A percentile compares a stretch with the other conserved stretches of the same genome.
Conservation (phyloP, 140 eudicot genomes). For the Stevia rebaudiana region DNA sequence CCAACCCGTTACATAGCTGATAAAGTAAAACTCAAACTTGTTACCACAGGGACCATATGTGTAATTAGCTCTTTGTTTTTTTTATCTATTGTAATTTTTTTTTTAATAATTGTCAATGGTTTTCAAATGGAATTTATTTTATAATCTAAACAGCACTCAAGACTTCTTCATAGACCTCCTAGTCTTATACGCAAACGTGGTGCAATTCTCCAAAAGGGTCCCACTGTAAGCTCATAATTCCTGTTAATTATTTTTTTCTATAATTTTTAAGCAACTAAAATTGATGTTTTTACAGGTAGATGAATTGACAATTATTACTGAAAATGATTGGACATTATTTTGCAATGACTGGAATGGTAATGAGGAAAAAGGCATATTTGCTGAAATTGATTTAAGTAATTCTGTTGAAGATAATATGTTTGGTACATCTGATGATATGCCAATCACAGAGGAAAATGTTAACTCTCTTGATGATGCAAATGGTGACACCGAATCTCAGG, state of each 20-base stretch:
- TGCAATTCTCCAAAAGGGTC: conserved; percentile 52
- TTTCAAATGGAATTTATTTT: conserved; percentile 9
- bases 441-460: conserved; percentile 51
- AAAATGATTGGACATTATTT: conserved; percentile 71
- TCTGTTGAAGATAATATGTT: conserved; percentile 26
- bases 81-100: neutral
- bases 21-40: no score
- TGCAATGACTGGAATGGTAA: conserved; percentile 79
- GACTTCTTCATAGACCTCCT: conserved; percentile 84
- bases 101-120: neutral
- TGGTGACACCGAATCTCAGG: conserved; percentile 45
- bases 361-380: conserved; percentile 50
- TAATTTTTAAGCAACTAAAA: neutral
- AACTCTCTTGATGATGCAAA: conserved; percentile 41
- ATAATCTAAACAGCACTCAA: conserved; percentile 49
- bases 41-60: no score
- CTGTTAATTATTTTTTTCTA: neutral
- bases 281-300: conserved; percentile 49
- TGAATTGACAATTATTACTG: conserved; percentile 56
- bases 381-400: conserved; percentile 47
- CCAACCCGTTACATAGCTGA: no score
- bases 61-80: neutral
- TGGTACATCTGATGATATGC: conserved; percentile 43
- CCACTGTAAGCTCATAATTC: conserved; percentile 47
- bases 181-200: conserved; percentile 69